These are phyloP conservation scores for Starmerella vaccinii DNA, from an alignment of 805 yeast species.

Conservation along the genomic window DNA sequence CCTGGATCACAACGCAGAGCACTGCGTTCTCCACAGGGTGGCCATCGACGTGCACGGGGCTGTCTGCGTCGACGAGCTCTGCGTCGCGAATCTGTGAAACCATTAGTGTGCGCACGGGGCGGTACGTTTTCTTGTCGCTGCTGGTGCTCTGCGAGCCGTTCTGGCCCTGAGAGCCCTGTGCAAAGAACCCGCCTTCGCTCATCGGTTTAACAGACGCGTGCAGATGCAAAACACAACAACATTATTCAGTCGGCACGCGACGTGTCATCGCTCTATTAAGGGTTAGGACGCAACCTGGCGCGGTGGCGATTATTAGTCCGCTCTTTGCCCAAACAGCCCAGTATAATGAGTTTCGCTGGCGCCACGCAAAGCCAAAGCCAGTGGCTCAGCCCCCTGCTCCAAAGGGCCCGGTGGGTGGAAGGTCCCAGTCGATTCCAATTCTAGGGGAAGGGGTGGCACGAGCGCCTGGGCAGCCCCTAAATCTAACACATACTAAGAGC, in stretches of 20 bases:
- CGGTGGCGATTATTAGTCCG: neutral
- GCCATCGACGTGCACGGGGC: constrained; percentile 43
- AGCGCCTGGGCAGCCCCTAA: too few species aligned
- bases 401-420: too few species aligned
- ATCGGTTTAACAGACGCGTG: neutral
- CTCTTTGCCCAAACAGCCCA: too few species aligned
- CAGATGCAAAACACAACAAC: neutral
- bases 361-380: too few species aligned
- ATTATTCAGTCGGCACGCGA: constrained; percentile 1
- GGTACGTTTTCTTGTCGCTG: neutral
- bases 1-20: constrained; percentile 48
- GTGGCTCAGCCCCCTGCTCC: too few species aligned
- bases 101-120: constrained; percentile 43
- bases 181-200: constrained; percentile 21
- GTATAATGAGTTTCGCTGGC: too few species aligned
- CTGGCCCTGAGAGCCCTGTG: constrained; percentile 8
- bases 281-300: neutral
- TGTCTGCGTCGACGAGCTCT: constrained; percentile 43
- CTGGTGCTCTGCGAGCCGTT: constrained; percentile 3
- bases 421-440: too few species aligned
- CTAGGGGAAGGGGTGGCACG: too few species aligned
- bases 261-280: neutral
- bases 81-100: constrained; percentile 52
- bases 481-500: too few species aligned
- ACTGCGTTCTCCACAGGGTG: constrained; percentile 46